These are phyloP conservation scores for Nemania sp. DNA, from an alignment of 2,329 filamentous ascomycete genomes.

Conservation along the genomic window DNA sequence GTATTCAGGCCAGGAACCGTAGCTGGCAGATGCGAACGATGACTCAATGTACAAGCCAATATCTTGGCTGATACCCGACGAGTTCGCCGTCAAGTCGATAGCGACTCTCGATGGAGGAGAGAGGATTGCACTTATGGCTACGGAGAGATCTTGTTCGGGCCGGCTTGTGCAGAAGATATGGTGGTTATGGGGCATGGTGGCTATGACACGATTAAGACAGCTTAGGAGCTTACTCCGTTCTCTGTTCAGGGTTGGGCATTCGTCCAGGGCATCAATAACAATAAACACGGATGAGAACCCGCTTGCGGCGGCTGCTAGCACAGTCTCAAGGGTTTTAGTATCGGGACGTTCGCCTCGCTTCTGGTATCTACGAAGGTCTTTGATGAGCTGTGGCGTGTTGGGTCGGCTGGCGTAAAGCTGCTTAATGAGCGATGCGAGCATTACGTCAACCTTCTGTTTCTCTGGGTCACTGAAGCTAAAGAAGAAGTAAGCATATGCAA, in stretches of 20 bases:
- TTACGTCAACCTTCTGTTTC: background rate
- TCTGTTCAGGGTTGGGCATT: background rate
- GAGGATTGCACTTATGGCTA: background rate
- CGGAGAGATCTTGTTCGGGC: background rate
- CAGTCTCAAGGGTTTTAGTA: background rate
- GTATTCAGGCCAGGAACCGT: background rate
- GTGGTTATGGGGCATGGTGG: background rate
- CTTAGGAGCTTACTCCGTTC: background rate
- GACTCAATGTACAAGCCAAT: slow-evolving; percentile 1
- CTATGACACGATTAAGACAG: background rate
- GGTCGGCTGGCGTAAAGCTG: slow-evolving; percentile 2
- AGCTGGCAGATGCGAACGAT: background rate
- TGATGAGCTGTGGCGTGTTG: background rate
- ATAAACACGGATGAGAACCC: slow-evolving; percentile 9
- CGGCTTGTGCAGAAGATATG: slow-evolving; percentile 7
- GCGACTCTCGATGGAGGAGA: background rate
- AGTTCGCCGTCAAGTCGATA: background rate
- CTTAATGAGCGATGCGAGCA: slow-evolving; percentile 1
- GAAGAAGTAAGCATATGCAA: slow-evolving; percentile 11
- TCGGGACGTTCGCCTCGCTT: background rate
- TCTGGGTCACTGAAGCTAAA: slow-evolving; percentile 4
- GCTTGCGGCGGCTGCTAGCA: background rate
- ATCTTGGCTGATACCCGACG: background rate
- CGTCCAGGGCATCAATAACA: slow-evolving; percentile 9
- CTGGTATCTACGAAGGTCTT: background rate